Base-by-base conservation (phyloP, 75 land plant genomes). In the Adiantum capillusveneris region DNA sequence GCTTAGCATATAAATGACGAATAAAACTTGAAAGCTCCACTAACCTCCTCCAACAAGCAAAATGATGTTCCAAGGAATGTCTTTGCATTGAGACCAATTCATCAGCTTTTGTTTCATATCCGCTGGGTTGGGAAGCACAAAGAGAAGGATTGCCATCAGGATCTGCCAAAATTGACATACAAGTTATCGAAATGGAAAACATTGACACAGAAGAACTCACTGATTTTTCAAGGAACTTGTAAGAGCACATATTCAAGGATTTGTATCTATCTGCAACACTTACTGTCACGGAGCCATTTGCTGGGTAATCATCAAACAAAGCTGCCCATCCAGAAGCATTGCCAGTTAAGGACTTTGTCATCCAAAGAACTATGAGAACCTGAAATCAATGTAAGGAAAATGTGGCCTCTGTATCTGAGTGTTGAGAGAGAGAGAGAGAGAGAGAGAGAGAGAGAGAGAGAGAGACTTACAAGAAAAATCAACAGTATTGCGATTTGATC, bases 201-300 rank as follows among this genome's bases (percentile, higher is more conserved):
- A n/a, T n/a, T n/a, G n/a, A n/a, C n/a, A n/a, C n/a, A n/a, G n/a
- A n/a, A n/a, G n/a, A n/a, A n/a, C n/a, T n/a, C n/a, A n/a, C n/a
- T n/a, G n/a, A n/a, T n/a, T n/a, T n/a, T n/a, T n/a, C n/a, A n/a
- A n/a, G n/a, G n/a, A n/a, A n/a, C n/a, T n/a, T n/a, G n/a, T n/a
- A 59, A 25, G 44, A 37, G 7, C 42, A 39, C 13, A 7, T 7
- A 39, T 39, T 39, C 13, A 39, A 7, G 42, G 42, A 39, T 39
- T 7, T 39, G 42, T 39, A 13, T 39, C 7, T 13, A 39, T 39
- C 42, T 39, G 42, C 9, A 46, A 24, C 7, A 42, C 91, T 84
- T 64, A 91, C 97, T 64, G 86, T 85, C 34, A 70, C 97, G 25
- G 93, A 84, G 53, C 97, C 97, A 53, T 92, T 94, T 11, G 85